phyloP scores from a whole-genome alignment of 352 stramenopile genomes.

The Globisporangium paroecandrum region DNA sequence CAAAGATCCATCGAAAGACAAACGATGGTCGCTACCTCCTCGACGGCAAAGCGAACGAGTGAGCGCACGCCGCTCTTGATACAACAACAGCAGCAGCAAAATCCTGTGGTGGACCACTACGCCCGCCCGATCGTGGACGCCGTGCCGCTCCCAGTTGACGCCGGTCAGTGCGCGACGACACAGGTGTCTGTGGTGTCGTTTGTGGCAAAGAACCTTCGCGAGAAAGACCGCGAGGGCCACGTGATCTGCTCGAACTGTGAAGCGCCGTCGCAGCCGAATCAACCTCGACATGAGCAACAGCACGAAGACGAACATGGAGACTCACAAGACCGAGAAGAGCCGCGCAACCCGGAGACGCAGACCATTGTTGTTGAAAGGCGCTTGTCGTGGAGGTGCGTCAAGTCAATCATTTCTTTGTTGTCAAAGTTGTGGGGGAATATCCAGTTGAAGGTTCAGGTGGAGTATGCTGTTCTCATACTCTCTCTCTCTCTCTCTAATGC shows the following conservation, averaged over 20 bases:
- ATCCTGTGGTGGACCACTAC: not conserved
- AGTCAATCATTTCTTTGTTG: not conserved
- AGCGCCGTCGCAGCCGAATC: slow-evolving; percentile 7
- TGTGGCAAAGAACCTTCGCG: not conserved
- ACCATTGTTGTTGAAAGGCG: not conserved
- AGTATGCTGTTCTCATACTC: not conserved
- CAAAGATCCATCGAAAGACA: not conserved
- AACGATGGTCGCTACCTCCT: not conserved
- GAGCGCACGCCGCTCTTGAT: slow-evolving; percentile 15
- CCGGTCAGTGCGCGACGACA: not conserved
- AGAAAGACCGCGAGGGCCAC: slow-evolving; percentile 1
- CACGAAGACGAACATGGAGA: not conserved
- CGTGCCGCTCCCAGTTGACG: slow-evolving; percentile 2
- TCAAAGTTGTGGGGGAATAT: too few relatives aligned
- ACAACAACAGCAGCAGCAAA: not conserved
- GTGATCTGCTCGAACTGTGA: slow-evolving; percentile 8
- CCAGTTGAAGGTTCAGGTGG: not conserved
- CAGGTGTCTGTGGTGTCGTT: slow-evolving; percentile 7
- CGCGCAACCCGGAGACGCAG: not conserved
- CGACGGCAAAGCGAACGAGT: not conserved
- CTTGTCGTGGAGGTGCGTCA: not conserved
- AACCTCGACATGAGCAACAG: not conserved
- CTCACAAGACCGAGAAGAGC: not conserved
- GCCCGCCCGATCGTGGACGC: slow-evolving; percentile 10
- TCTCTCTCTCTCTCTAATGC: not conserved